Base-by-base conservation (phyloP, 176 grass and related monocot species). In the Carex cristatella region DNA sequence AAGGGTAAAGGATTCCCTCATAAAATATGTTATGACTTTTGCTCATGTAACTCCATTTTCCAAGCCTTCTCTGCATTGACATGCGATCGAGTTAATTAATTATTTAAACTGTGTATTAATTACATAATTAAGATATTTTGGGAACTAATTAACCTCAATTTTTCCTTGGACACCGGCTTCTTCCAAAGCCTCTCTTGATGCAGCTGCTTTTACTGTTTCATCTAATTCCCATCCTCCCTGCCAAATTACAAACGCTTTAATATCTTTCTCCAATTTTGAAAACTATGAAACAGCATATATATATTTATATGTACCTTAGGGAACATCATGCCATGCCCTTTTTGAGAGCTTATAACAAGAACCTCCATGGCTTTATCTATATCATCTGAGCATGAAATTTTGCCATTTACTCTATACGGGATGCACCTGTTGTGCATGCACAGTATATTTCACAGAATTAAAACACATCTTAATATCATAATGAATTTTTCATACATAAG, bases 161-260 rank as follows among this genome's bases (percentile, higher is more conserved):
- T 87, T 90, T 69, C 89, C 89, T 67, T 87, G 85, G 10, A 90
- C 89, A 31, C 89, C 89, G 51, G 89, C 89, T 81, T 90, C 89
- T 63, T 90, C 89, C 82, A 84, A 10, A 72, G 89, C 89, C 75
- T 90, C 89, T 64, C 89, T 67, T 64, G 61, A 80, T 54, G 63
- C 89, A 70, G 85, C 89, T 75, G 87, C 69, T 81, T 90, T 87
- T 60, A 70, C 83, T 2, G 89, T 90, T 79, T 90, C 89, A 81
- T 90, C 89, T 10, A 63, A 72, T 84, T 90, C 89, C 89, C 89
- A 90, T 58, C 89, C 89, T 65, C 89, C 89, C 89, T 90, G 73
- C 12, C 8, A 65, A 71, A 63, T 80, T 19, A 63, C 40, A 83
- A 12, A 65, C 64, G n/a, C 12, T 46, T 83, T 83, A 49, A 48